phyloP scores from a whole-genome alignment of 139 green algal genomes.

The Coelastrella sp. region DNA sequence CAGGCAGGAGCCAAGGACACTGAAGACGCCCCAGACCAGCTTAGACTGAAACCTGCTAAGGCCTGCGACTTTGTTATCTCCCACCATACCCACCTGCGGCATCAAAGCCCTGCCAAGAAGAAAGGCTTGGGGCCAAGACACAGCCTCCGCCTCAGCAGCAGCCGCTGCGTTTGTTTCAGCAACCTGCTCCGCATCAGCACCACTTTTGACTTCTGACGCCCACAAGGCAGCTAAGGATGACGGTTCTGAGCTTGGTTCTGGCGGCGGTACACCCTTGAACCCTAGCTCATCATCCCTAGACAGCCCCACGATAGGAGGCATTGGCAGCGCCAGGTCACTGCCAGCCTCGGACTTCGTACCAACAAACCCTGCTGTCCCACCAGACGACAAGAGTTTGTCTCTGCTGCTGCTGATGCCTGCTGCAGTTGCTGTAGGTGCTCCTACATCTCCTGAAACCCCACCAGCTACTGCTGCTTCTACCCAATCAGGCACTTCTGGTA shows the following conservation, averaged over 20 bases:
- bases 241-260: slow-evolving; percentile 10
- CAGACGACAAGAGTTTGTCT: neutral
- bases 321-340: neutral
- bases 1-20: too few relatives aligned
- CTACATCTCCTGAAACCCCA: neutral
- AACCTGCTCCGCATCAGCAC: neutral
- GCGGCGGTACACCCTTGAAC: slow-evolving; percentile 10
- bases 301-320: neutral
- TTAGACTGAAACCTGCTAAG: too few relatives aligned
- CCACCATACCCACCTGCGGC: neutral
- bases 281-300: neutral
- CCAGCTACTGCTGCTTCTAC: neutral
- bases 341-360: neutral
- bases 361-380: neutral
- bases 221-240: slow-evolving; percentile 7
- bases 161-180: neutral
- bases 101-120: neutral
- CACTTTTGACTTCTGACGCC: neutral
- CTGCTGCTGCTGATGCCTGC: neutral
- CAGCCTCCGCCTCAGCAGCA: slow-evolving; percentile 1
- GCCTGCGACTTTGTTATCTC: too few relatives aligned
- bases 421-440: neutral
- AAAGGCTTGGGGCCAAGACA: slow-evolving; percentile 41
- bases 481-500: slow-evolving; percentile 5
- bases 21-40: too few relatives aligned